These are phyloP conservation scores for Parvularia atlantis DNA, from an alignment of 78 protist species.

Conservation along the genomic window DNA sequence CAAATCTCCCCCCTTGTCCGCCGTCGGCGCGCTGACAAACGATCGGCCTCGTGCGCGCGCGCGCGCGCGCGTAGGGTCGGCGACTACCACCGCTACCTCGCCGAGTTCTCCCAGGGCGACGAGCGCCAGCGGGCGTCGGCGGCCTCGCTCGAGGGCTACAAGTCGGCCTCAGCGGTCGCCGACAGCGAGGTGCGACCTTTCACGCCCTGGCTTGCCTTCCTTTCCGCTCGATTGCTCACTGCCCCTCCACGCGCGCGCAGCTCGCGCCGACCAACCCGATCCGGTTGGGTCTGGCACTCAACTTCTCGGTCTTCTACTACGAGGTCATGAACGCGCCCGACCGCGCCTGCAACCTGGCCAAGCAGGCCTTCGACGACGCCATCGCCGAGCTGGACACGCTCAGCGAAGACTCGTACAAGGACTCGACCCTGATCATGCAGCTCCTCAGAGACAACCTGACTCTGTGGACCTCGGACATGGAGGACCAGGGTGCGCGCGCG, in stretches of 20 bases:
- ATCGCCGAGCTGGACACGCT: conserved; percentile 90
- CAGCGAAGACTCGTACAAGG: conserved; percentile 92
- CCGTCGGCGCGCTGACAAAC: not conserved
- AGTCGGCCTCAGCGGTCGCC: conserved; percentile 57
- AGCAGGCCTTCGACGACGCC: conserved; percentile 58
- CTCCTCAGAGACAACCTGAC: conserved; percentile 95
- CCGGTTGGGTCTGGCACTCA: conserved; percentile 97
- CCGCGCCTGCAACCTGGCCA: conserved; percentile 85
- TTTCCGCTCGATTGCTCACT: not conserved
- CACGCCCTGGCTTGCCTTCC: not conserved
- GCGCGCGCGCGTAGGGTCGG: conserved; percentile 1
- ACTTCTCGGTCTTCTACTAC: conserved; percentile 97
- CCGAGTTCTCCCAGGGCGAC: conserved; percentile 80
- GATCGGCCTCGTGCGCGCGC: not conserved
- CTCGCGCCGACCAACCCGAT: conserved; percentile 93
- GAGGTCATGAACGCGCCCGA: conserved; percentile 89
- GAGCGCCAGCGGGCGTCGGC: conserved; percentile 49
- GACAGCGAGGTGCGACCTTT: not conserved
- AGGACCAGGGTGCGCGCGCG: conserved; percentile 46
- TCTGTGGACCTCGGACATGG: conserved; percentile 85
- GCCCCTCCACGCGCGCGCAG: conserved; percentile 62
- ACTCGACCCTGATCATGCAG: conserved; percentile 94
- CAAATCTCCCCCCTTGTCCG: too few relatives aligned
- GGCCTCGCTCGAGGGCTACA: conserved; percentile 76
- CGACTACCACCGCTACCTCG: conserved; percentile 81